Base-by-base conservation (phyloP, 352 stramenopile species). In the Pythium oligandrum region DNA sequence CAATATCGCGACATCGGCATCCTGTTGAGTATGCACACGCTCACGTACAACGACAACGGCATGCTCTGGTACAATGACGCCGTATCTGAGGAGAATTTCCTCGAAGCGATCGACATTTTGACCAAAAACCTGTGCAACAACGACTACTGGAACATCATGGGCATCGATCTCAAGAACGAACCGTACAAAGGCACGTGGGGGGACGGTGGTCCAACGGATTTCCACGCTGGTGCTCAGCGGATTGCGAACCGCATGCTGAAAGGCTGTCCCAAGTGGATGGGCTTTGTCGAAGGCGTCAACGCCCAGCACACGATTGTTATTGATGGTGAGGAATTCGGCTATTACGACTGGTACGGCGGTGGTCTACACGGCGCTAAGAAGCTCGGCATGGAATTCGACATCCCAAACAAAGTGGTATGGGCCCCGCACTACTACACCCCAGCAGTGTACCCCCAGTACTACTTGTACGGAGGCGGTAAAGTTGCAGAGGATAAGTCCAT, bases 111-210 rank as follows among this genome's bases (percentile, higher is more conserved):
- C 47, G 69, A 75, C 35, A 64, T 61, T 4, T 43, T 78, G 0
- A 73, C 70, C 10, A 59, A 68, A 35, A 70, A 59, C 11, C 50
- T 89, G 31, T 89, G 81, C 59, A 73, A 56, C 4, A 59, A 71
- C 7, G 66, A 73, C 36, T 91, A 88, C 62, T 91, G 76, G 74
- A 89, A 89, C 57, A 59, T 91, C 40, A 75, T 91, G 6, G 78
- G 76, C 10, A 61, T 91, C 31, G 75, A 88, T 50, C 57, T 90
- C 38, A 83, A 86, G 63, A 90, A 83, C 50, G 74, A 87, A 33
- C 63, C 70, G 32, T 65, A 55, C 10, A 40, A 71, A 8, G 73
- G 57, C 9, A 85, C 74, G 35, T 89, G 73, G 78, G 73, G 75
- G 3, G 68, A 80, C 31, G 68, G 60, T 48, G 9, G 55, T 0